Evolutionary conservation across 495 filamentous ascomycete species (phyloP).

Genomic region (Aspergillus avenaceus): DNA sequence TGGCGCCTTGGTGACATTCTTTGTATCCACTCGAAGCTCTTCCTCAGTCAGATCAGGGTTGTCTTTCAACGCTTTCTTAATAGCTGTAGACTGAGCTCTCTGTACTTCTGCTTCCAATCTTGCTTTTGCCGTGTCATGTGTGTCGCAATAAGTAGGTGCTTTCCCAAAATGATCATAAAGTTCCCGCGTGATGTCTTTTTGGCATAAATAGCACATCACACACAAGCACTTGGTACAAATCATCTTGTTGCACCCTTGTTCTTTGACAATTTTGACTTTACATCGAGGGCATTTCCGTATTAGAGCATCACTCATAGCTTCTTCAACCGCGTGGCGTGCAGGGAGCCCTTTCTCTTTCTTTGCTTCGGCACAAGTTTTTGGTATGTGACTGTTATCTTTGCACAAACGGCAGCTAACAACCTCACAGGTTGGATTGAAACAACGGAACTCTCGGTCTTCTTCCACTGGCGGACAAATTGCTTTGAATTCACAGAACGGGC

Average conservation of each 20-base stretch:
- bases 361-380: conserved; percentile 66
- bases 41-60: conserved; percentile 18
- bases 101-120: conserved; percentile 63
- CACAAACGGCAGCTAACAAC: conserved; percentile 71
- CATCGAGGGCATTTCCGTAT: conserved; percentile 63
- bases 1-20: not conserved
- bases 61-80: conserved; percentile 27
- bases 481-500: conserved; percentile 81
- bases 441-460: conserved; percentile 72
- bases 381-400: conserved; percentile 67
- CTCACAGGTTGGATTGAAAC: conserved; percentile 61
- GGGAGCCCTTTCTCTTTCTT: conserved; percentile 55
- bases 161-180: conserved; percentile 23
- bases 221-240: conserved; percentile 58
- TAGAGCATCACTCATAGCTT: conserved; percentile 77
- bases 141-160: conserved; percentile 54
- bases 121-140: conserved; percentile 56
- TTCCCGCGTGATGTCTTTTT: conserved; percentile 34
- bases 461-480: conserved; percentile 65
- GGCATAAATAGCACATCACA: conserved; percentile 67
- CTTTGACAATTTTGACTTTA: conserved; percentile 61
- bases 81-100: conserved; percentile 56
- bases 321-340: conserved; percentile 66
- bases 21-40: conserved; percentile 13
- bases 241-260: conserved; percentile 83